Base-by-base conservation (phyloP, 768 basidiomycete species). In the Phaeotremella skinneri region DNA sequence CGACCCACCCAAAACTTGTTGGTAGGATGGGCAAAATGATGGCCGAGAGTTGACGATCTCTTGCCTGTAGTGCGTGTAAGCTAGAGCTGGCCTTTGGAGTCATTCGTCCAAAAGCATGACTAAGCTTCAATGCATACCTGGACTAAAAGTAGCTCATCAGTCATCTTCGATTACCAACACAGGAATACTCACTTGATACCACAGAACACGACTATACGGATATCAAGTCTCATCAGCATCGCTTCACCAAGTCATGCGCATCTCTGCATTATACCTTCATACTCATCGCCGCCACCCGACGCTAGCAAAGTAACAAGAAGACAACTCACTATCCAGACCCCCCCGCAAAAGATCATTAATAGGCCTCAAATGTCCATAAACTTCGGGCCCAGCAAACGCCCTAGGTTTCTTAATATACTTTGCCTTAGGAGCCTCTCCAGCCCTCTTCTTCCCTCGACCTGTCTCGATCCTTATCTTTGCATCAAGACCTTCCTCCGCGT, bases 131-230 rank as follows among this genome's bases (percentile, higher is more conserved):
- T 14, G 1, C 53, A 4, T 21, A 61, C 64, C 62, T 29, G 58
- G 64, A 49, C 60, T 64, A 23, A 29, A 43, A 39, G 43, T 32
- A 37, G 3, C 52, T 52, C 14, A 20, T 31, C n/a, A 34, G 34
- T 20, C 45, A 25, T 4, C 13, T 25, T 17, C 23, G 16, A 5
- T n/a, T 11, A 17, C 49, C 25, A n/a, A 29, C 13, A 21, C 11
- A 47, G 16, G 25, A 27, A 17, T 62, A 81, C 75, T 54, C 62
- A 89, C 89, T 90, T 92, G 49, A 91, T 89, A 6, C 90, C 90
- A 68, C 88, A 90, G 64, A 91, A 90, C 14, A 90, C 64, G 23
- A 91, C 89, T 91, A 51, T 0, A n/a, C n/a, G n/a, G n/a, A n/a
- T n/a, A n/a, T n/a, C n/a, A n/a, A n/a, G n/a, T n/a, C n/a, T n/a